These are phyloP conservation scores for Coemansia sp. DNA, from an alignment of 192 early-diverging fungal genomes.

Conservation along the genomic window DNA sequence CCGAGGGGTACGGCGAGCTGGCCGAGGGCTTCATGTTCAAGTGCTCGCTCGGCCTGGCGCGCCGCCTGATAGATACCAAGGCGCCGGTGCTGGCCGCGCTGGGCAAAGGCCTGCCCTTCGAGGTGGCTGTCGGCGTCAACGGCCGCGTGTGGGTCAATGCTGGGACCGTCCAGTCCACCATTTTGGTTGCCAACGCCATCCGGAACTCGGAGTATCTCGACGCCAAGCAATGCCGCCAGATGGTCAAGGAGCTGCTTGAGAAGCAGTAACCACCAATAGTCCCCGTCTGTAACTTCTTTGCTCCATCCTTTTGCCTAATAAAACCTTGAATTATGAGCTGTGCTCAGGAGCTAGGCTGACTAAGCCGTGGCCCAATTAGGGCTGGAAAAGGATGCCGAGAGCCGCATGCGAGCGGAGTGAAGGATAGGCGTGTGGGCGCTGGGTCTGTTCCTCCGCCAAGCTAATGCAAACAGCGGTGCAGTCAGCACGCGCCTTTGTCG, in stretches of 20 bases:
- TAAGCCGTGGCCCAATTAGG: no score
- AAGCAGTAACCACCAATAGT: constrained; percentile 10
- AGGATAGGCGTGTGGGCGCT: neutral
- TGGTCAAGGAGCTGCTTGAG: constrained; percentile 49
- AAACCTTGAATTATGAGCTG: no score
- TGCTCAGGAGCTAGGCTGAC: no score
- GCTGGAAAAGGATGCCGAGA: no score
- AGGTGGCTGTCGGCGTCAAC: constrained; percentile 88
- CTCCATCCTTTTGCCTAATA: neutral
- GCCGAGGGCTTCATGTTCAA: constrained; percentile 73
- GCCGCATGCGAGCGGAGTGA: no score
- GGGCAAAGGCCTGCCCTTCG: constrained; percentile 72
- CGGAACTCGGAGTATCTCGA: constrained; percentile 67
- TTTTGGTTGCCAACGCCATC: constrained; percentile 67
- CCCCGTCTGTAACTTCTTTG: neutral
- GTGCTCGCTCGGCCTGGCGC: constrained; percentile 67
- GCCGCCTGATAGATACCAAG: constrained; percentile 65
- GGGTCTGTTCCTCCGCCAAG: neutral
- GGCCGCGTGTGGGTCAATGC: constrained; percentile 91
- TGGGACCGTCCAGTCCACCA: constrained; percentile 56
- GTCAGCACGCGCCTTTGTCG: no score
- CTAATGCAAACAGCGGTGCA: no score
- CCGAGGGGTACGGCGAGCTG: constrained; percentile 89
- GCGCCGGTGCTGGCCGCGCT: constrained; percentile 68
- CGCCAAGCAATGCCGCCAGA: constrained; percentile 54